A percentile compares a stretch with the other conserved stretches of the same genome.
phyloP scores from a whole-genome alignment of 2,329 filamentous ascomycete genomes.

The Colletotrichum sp. region DNA sequence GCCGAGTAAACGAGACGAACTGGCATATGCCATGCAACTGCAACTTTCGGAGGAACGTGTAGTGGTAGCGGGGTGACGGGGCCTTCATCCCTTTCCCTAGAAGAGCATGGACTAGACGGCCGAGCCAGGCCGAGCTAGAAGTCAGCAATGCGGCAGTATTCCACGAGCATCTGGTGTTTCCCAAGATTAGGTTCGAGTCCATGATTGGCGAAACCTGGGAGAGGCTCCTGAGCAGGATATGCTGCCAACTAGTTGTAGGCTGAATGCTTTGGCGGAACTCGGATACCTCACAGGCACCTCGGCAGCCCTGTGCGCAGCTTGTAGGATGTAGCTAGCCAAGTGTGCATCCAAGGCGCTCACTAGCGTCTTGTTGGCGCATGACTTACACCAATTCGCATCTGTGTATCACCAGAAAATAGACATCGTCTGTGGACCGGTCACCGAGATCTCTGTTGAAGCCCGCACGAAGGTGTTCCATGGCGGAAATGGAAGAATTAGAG shows the following conservation, averaged over 20 bases:
- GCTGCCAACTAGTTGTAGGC: not conserved
- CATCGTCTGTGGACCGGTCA: not conserved
- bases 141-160: not conserved
- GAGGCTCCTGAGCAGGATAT: not conserved
- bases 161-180: not conserved
- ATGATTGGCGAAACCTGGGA: not conserved
- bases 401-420: not conserved
- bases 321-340: not conserved
- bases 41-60: not conserved
- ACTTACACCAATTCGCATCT: not conserved
- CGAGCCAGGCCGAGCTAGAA: not conserved
- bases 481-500: not conserved
- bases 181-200: not conserved
- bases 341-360: constrained; percentile 3
- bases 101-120: not conserved
- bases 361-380: not conserved
- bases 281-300: not conserved
- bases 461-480: not conserved
- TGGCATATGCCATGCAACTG: not conserved
- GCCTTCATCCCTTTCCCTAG: not conserved
- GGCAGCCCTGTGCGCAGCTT: not conserved
- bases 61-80: not conserved
- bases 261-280: not conserved
- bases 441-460: not conserved
- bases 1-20: not conserved